Conservation (phyloP, 1,284 basidiomycete species). For the Ganoderma multipileum region DNA sequence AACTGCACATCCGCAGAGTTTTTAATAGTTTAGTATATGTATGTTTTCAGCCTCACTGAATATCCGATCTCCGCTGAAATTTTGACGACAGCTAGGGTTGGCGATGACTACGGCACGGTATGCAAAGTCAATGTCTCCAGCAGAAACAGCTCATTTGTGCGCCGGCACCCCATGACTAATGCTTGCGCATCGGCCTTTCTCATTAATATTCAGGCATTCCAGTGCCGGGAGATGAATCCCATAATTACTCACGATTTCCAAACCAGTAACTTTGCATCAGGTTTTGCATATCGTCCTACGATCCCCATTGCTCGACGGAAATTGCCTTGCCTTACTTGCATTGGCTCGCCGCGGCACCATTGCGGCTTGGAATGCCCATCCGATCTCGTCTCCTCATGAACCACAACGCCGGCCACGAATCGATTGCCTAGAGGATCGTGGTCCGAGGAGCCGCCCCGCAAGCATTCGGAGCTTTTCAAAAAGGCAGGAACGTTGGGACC, state of each 20-base stretch:
- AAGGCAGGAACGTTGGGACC: constrained; percentile 1
- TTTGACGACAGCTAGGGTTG: neutral
- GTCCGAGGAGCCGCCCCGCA: constrained; percentile 1
- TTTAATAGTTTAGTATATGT: neutral
- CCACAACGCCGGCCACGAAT: neutral
- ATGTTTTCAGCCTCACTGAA: neutral
- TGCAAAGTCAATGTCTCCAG: neutral
- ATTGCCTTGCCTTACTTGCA: neutral
- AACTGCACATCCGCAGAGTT: neutral
- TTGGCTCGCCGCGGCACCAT: neutral
- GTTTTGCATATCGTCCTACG: neutral
- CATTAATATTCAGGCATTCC: neutral
- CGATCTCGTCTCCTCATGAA: neutral
- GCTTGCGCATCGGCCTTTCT: neutral
- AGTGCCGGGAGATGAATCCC: neutral
- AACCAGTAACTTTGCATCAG: neutral
- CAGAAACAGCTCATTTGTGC: neutral
- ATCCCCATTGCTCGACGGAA: neutral
- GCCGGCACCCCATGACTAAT: neutral
- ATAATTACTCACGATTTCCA: neutral
- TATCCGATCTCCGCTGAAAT: neutral
- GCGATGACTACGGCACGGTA: neutral
- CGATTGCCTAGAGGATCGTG: neutral
- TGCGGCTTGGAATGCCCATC: neutral
- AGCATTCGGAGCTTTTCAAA: too few species aligned